These are phyloP conservation scores for Lagerstroemia speciosa DNA, from an alignment of 345 rosid species.

Conservation along the genomic window DNA sequence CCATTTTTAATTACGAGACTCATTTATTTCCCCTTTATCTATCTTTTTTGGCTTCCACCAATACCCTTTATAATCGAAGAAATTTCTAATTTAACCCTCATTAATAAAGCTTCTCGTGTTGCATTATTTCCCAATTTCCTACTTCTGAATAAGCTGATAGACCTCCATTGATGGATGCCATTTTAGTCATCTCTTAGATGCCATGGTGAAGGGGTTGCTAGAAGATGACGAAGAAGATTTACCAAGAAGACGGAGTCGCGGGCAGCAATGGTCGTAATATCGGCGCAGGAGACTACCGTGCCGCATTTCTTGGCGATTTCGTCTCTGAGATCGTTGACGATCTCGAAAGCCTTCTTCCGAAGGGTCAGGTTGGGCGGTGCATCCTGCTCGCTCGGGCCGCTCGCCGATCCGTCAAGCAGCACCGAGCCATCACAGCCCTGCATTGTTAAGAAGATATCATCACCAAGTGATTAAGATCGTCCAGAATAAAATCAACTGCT, in stretches of 20 bases:
- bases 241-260: constrained; percentile 58
- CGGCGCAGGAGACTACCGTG: constrained; percentile 50
- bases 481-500: too few relatives aligned
- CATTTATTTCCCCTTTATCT: too few relatives aligned
- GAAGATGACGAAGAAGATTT: background rate
- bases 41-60: too few relatives aligned
- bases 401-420: constrained; percentile 65
- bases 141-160: too few relatives aligned
- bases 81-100: too few relatives aligned
- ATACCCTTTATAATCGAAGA: too few relatives aligned
- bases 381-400: constrained; percentile 76
- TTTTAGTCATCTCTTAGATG: too few relatives aligned
- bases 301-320: constrained; percentile 34
- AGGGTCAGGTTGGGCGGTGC: constrained; percentile 51
- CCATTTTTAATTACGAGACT: too few relatives aligned
- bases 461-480: too few relatives aligned
- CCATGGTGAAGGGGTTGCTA: background rate
- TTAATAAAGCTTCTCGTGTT: too few relatives aligned
- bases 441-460: background rate
- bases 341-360: constrained; percentile 30
- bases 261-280: constrained; percentile 42
- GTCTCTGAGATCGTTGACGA: constrained; percentile 38
- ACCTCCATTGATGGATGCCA: too few relatives aligned
- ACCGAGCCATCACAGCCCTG: constrained; percentile 93
- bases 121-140: too few relatives aligned